phyloP scores from a whole-genome alignment of 2,329 filamentous ascomycete species.

The Colletotrichum tofieldiae region DNA sequence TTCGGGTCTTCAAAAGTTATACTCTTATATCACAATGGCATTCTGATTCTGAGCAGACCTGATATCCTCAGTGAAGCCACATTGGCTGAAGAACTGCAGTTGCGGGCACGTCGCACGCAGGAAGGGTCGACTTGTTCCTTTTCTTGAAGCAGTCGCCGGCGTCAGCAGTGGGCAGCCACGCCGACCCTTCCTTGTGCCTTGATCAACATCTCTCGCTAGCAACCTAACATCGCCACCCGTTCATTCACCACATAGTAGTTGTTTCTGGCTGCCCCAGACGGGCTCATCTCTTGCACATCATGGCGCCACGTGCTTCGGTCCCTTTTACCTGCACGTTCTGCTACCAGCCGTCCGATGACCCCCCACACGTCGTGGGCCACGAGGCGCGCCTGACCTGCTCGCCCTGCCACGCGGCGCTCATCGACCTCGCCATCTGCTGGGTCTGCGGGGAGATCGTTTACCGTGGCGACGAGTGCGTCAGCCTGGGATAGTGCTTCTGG shows the following conservation, averaged over 20 bases:
- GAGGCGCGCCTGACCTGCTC: conserved; percentile 65
- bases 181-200: background rate
- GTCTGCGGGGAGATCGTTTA: conserved; percentile 70
- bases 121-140: conserved; percentile 1
- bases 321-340: conserved; percentile 72
- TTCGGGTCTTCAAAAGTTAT: conserved; percentile 32
- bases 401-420: conserved; percentile 62
- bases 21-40: conserved; percentile 17
- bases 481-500: conserved; percentile 75
- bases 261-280: background rate
- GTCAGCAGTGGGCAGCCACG: too few species aligned
- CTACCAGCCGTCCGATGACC: conserved; percentile 58
- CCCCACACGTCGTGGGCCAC: conserved; percentile 60
- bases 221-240: background rate
- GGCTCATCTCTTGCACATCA: background rate
- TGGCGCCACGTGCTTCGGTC: background rate
- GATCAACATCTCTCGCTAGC: background rate
- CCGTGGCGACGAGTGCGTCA: conserved; percentile 69
- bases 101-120: background rate
- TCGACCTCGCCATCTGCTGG: conserved; percentile 71
- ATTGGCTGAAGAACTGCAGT: background rate
- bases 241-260: background rate
- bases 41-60: background rate
- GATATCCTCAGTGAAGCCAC: background rate
- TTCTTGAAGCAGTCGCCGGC: background rate